phyloP scores from a whole-genome alignment of 352 stramenopile genomes.

The Phytophthora ohioensis region DNA sequence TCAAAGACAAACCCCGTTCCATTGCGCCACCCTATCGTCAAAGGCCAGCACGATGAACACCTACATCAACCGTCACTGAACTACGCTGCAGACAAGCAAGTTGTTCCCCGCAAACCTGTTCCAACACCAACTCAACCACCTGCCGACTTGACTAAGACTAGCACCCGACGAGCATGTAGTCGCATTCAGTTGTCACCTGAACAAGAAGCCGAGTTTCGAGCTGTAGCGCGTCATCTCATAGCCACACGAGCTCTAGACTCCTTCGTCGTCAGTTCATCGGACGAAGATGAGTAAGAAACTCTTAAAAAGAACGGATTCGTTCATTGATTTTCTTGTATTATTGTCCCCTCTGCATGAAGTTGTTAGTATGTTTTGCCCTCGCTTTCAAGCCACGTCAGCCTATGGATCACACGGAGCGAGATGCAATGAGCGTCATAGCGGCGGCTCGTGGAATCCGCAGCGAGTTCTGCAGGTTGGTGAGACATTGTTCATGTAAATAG shows the following conservation, averaged over 20 bases:
- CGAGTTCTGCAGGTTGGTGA: conserved; percentile 74
- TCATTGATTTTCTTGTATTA: conserved; percentile 19
- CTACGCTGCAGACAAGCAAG: neutral
- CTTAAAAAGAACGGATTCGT: neutral
- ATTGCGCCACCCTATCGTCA: neutral
- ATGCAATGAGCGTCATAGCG: conserved; percentile 64
- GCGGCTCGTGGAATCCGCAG: conserved; percentile 71
- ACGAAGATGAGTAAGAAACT: conserved; percentile 34
- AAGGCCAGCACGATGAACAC: neutral
- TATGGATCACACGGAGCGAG: conserved; percentile 31
- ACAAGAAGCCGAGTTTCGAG: conserved; percentile 52
- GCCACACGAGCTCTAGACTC: conserved; percentile 32
- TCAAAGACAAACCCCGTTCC: neutral
- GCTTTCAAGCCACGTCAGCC: neutral
- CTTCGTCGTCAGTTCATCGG: conserved; percentile 43
- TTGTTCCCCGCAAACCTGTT: neutral
- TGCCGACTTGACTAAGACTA: neutral
- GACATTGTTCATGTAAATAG: conserved; percentile 82
- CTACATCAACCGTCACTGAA: neutral
- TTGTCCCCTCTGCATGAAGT: conserved; percentile 11
- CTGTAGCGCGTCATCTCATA: conserved; percentile 47
- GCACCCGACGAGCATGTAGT: neutral
- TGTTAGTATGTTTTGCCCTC: conserved; percentile 25
- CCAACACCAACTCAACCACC: neutral
- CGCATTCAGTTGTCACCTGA: conserved; percentile 18